Base-by-base conservation (phyloP, 108 stramenopile genomes). In the Pseudonitzschia pungens region DNA sequence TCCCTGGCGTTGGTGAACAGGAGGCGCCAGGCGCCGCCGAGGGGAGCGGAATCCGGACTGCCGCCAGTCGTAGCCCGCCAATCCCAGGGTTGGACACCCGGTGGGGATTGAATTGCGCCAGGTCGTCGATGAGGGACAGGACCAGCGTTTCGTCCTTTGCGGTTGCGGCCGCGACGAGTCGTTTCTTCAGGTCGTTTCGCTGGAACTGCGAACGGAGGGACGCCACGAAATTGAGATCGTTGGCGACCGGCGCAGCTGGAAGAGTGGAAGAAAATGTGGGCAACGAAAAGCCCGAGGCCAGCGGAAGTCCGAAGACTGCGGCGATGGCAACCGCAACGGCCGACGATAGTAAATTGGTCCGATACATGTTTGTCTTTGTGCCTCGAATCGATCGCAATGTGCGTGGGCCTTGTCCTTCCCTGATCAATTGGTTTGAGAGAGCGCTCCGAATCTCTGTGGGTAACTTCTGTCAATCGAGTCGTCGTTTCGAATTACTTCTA, bases 1-100 rank as follows among this genome's bases (percentile, higher is more conserved):
- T 84, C 83, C 4, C 69, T 75, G 0, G 83, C 83, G 12, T 79
- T 84, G 28, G 83, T 78, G 31, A 70, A 84, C 14, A 84, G 64
- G 8, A 78, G 24, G 26, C 69, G 77, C 83, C 83, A 84, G 68
- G 41, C 33, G 18, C 83, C 83, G 50, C 75, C 29, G 42, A 84
- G 68, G 0, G 79, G 68, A 36, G 36, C 36, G 36, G 6, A n/a
- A n/a, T n/a, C 36, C 6, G 36, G 2, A 36, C 36, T 36, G 36
- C 36, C 6, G 36, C 36, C 6, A 9, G 59, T 24, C 54, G 29
- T 53, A 18, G 9, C n/a, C 69, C 52, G 20, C 16, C 22, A 26
- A 70, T 27, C 24, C 69, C 69, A 20, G 15, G 18, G 16, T 50
- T 57, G 22, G 69, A 52, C 27, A 12, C 26, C 10, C 32, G 15